A percentile compares a stretch with the other conserved stretches of the same genome.
Conservation (phyloP, 2,329 filamentous ascomycete species). For the Amauroascus verrucosus region DNA sequence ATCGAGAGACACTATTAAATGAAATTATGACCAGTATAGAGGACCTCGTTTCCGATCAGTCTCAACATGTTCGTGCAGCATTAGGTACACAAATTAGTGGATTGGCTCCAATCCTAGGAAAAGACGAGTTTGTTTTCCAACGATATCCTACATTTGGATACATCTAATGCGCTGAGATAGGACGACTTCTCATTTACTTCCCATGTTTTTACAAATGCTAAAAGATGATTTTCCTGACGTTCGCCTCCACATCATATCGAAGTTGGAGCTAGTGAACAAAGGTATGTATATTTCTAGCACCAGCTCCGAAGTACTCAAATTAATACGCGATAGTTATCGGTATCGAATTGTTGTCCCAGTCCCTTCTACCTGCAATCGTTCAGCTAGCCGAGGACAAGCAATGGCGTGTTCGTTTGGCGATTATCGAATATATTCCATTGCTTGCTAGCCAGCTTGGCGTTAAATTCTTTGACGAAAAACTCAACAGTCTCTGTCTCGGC, state of each 20-base stretch:
- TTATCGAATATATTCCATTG: constrained; percentile 97
- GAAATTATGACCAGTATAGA: constrained; percentile 96
- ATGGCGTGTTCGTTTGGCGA: constrained; percentile 93
- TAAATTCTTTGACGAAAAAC: constrained; percentile 96
- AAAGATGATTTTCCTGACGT: constrained; percentile 99
- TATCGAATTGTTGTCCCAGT: constrained; percentile 92
- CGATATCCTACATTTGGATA: neutral
- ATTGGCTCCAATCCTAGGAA: constrained; percentile 89
- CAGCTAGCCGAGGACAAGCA: constrained; percentile 98
- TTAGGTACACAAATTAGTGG: constrained; percentile 96
- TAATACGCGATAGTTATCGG: constrained; percentile 61
- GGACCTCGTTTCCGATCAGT: constrained; percentile 88
- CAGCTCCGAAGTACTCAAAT: constrained; percentile 7
- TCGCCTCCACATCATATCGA: constrained; percentile 98
- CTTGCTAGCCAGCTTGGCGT: constrained; percentile 92
- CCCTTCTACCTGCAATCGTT: constrained; percentile 90
- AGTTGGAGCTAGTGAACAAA: constrained; percentile 95
- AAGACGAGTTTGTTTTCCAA: constrained; percentile 65
- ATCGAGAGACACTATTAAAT: constrained; percentile 76
- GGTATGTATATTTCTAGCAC: constrained; percentile 42
- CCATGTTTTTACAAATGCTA: constrained; percentile 99
- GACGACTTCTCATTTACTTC: constrained; percentile 90
- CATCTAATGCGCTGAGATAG: constrained; percentile 38
- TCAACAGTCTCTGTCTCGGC: constrained; percentile 91
- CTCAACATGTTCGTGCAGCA: constrained; percentile 91